Base-by-base conservation (phyloP, 805 yeast genomes). In the Metschnikowia borealis region DNA sequence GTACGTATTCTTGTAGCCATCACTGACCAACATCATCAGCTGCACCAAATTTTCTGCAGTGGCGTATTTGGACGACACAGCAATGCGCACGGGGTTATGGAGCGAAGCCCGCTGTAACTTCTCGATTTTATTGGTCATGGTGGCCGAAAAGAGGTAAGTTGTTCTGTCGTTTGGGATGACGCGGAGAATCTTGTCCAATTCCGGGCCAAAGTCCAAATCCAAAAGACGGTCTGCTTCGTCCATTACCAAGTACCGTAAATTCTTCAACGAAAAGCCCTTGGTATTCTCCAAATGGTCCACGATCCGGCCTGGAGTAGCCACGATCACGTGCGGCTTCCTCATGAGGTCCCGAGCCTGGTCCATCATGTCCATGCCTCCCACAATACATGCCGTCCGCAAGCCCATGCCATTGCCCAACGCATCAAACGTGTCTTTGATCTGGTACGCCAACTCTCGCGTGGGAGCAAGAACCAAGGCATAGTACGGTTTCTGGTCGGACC, bases 301-400 rank as follows among this genome's bases (percentile, higher is more conserved):
- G 52, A 91, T 73, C 67, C 96, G 77, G 46, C 96, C 96, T 0
- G 99, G 98, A 0, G 99, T 94, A 18, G 98, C 98, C 54, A 92
- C 96, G 49, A 92, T 80, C 42, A 92, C 80, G 64, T 92, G 99
- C 3, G 99, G 99, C 61, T 89, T 90, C 58, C 94, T 81, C 86
- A 89, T 87, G 60, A 92, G 76, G 56, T 94, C 97, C 54, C 96
- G 79, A 0, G 97, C 94, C 69, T 92, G 99, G 58, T 90, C 96
- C 94, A 94, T 89, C 87, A 88, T 87, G 65, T 89, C 96, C 92
- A 94, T 91, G 54, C 99, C 99, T 59, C 99, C 99, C 35, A 94
- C 97, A 55, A 92, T 81, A 51, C 96, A 90, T 3, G 84, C 84
- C 20, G 92, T 78, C 61, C 96, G 78, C n/a, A 92, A 79, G 1